A percentile compares a stretch with the other conserved stretches of the same genome.
Conservation (phyloP, 768 basidiomycete species). For the Boletus huronensis region DNA sequence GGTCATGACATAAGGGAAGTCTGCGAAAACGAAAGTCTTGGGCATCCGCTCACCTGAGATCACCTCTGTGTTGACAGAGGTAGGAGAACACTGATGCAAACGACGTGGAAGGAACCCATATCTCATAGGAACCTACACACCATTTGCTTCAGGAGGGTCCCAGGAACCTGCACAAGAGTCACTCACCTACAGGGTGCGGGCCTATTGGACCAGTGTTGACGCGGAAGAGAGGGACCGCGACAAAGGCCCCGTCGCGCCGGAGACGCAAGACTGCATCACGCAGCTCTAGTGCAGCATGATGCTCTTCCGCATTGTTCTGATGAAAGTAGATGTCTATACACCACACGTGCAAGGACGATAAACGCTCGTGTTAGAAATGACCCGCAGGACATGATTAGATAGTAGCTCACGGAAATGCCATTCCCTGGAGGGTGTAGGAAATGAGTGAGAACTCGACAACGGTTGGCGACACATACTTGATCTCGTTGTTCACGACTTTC, state of each 20-base stretch:
- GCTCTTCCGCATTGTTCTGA: constrained; percentile 59
- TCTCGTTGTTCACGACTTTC: constrained; percentile 54
- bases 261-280: constrained; percentile 70
- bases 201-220: constrained; percentile 69
- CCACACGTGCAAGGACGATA: not conserved
- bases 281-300: constrained; percentile 61
- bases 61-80: constrained; percentile 61
- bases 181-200: constrained; percentile 72
- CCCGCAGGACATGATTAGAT: not conserved
- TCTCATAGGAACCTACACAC: constrained; percentile 67
- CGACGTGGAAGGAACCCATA: constrained; percentile 75
- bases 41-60: constrained; percentile 49
- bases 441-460: not conserved
- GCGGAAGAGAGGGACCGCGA: constrained; percentile 71
- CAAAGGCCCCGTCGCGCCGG: constrained; percentile 71
- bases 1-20: not conserved
- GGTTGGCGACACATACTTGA: constrained; percentile 47
- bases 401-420: constrained; percentile 71
- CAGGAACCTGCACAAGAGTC: not conserved
- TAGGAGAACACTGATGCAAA: constrained; percentile 78
- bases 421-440: constrained; percentile 42
- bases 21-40: not conserved
- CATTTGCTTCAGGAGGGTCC: not conserved
- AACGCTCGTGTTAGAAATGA: not conserved
- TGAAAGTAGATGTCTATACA: constrained; percentile 73